phyloP scores from a whole-genome alignment of 371 early-diverging fungal species.

The Mucor irregularis region DNA sequence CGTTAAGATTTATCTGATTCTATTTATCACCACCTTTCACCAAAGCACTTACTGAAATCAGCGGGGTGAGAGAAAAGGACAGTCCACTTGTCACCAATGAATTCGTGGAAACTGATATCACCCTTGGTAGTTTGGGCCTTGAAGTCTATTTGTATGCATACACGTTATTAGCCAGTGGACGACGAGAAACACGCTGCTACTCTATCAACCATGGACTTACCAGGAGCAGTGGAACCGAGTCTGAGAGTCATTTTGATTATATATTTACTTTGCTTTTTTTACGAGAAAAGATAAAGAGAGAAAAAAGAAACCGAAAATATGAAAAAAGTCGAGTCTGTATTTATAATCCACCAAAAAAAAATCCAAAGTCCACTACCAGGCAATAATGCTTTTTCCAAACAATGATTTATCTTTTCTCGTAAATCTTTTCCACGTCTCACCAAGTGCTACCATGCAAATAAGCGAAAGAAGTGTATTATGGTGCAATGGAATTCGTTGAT shows the following conservation, averaged over 20 bases:
- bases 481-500: no score
- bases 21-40: background rate
- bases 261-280: no score
- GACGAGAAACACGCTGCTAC: background rate
- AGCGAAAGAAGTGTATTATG: background rate
- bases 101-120: conserved; percentile 86
- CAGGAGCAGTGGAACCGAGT: conserved; percentile 66
- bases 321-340: background rate
- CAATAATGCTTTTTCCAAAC: no score
- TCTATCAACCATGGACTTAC: conserved; percentile 19
- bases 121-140: conserved; percentile 86
- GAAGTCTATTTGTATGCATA: conserved; percentile 59
- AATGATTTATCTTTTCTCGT: background rate
- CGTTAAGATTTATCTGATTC: background rate
- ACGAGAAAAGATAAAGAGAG: conserved; percentile 6
- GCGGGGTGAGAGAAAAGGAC: conserved; percentile 95
- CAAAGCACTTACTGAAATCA: conserved; percentile 76
- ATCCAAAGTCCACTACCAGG: background rate
- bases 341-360: conserved; percentile 1
- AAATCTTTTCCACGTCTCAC: background rate
- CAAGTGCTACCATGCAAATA: background rate
- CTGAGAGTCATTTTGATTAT: conserved; percentile 53
- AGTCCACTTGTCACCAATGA: conserved; percentile 85
- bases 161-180: no score
- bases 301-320: conserved; percentile 8